Base-by-base conservation (phyloP, 441 rosid genomes). In the Bruguiera hainesii region DNA sequence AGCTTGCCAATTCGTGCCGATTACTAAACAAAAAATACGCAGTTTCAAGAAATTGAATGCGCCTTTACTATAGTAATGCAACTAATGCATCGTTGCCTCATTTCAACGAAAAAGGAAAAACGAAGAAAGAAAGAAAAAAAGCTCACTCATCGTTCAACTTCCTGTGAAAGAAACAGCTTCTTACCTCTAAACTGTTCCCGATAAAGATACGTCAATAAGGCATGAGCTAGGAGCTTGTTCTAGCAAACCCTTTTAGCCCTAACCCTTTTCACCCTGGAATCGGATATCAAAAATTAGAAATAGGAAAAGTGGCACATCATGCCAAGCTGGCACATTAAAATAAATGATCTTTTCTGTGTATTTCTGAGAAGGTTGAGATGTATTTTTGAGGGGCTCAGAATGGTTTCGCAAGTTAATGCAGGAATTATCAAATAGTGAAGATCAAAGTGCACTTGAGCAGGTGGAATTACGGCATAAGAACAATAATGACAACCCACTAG, bases 241-340 rank as follows among this genome's bases (percentile, higher is more conserved):
- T 62, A 39, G 0, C 25, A 56, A 56, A 35, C 42, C 50, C 67
- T 67, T 29, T 25, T 75, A 56, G 69, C 69, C 67, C 62, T 52
- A 55, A 29, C 20, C 71, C 63, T 76, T 68, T 84, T 78, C 61
- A 46, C 57, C 75, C 87, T 84, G 82, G 66, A 75, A 74, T 28
- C 15, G 64, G 29, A 39, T 62, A 53, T 2, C 50, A 52, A 65
- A 25, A 66, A 52, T 63, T 8, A 60, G 10, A 6, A 64, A 28
- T 46, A 58, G 48, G 63, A 50, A 20, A 59, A 55, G 46, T 19
- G 48, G 16, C 16, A 33, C 16, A 31, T 58, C 59, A 39, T n/a
- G 68, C 20, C 46, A 42, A 28, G 37, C 20, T 31, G 23, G 29
- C 25, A 56, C 48, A 39, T 21, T 3, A 19, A 55, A 56, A 35